Evolutionary conservation across 169 alveolate species (phyloP), one percentile per base, ranked within the genome.

Genomic region (Cryptosporidium sp.): DNA sequence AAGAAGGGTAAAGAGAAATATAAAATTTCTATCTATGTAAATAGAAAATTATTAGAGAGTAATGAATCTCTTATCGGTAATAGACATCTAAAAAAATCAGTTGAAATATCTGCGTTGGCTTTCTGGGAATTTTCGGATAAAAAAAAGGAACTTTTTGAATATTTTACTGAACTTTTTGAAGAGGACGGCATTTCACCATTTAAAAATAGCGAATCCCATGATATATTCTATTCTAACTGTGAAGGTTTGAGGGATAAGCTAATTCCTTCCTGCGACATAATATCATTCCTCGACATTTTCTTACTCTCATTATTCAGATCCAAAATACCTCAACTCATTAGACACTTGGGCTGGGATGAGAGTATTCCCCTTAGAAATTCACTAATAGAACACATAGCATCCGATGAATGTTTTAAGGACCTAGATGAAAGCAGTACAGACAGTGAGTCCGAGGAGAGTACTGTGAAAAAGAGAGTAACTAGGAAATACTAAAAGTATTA

Each of bases 331-430:
- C 51, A 53, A 53, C 39, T 73, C 18, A 60, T 29, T 1, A 42
- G 31, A 14, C 48, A 58, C 6, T 12, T 35, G n/a, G 60, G 12
- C n/a, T 33, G 68, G 68, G 58, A 56, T 3, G 86, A 73, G 14
- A 56, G n/a, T 56, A 73, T 33, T 29, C 72, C 70, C 18, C 44
- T 73, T 29, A 73, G 86, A 33, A 73, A 73, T 35, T 73, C 86
- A 5, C 37, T 73, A 7, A 56, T 73, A 73, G 86, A 73, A 14
- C 60, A 56, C 16, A 56, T 73, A 33, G 86, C 86, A 7, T 56
- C 86, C 6, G 86, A 52, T 0, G 68, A 53, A 33, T 73, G 86
- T 18, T 23, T 58, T 70, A 35, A 62, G 12, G 39, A 33, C 2
- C 6, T 23, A 18, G 71, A 73, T 1, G 58, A 73, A 6, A 53